Base-by-base conservation (phyloP, 2,329 filamentous ascomycete species). In the Penicillium sp. region DNA sequence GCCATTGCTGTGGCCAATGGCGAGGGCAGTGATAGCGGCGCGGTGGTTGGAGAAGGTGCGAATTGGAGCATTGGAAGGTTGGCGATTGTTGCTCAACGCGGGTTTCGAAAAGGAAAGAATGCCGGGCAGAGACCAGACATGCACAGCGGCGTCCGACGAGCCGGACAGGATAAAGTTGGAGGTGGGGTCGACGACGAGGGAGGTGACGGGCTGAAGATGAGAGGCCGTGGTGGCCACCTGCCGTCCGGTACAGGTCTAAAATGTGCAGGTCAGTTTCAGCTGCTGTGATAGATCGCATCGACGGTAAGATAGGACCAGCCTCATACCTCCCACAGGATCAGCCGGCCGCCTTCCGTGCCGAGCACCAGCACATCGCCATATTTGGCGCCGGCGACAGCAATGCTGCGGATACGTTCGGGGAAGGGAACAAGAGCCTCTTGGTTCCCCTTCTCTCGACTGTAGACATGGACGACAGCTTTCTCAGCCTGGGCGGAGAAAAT, bases 401-500 rank as follows among this genome's bases (percentile, higher is more conserved):
- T 76, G 72, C 89, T 91, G 58, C 85, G 86, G 65, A 99, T 90
- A 63, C 86, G 84, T 73, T 97, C 93, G 0, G 89, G 86, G 64
- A 99, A 96, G 0, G 92, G 88, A 17, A 97, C 85, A 15, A 90
- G 83, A 6, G 90, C 89, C 74, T 97, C 93, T 68, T 97, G 91
- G 63, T 89, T 94, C 23, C 89, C 89, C 57, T 89, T 89, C 52
- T 86, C 81, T 49, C 91, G 83, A 51, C 84, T 92, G 74, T 97
- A 99, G 49, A 99, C 91, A 74, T 97, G 90, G 1, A 99, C 83
- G 34, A 96, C 89, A 0, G 91, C 90, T 73, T 96, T 97, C 59
- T 92, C 91, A 43, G 88, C 82, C 71, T 99, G 94, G 3, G 91
- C 93, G 3, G 92, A 88, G 69, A 96, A 99, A 40, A 97, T 81